Percentiles rank a stretch among this genome's conserved stretches.
phyloP scores from a whole-genome alignment of 139 green algal genomes.

The Nannochloris sp. region DNA sequence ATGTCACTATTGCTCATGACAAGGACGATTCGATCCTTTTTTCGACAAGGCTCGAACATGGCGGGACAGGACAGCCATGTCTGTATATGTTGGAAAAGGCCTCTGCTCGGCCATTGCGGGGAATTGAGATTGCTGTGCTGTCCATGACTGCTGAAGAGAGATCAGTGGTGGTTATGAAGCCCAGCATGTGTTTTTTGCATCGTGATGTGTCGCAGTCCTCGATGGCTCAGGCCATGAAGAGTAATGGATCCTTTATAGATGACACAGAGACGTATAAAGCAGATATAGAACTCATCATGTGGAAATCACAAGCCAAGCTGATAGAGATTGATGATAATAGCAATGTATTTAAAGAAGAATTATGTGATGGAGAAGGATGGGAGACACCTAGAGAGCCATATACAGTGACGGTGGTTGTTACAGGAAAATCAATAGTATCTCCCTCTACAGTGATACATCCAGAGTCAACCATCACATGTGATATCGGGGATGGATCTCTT shows the following conservation, averaged over 20 bases:
- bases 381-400: conserved; percentile 58
- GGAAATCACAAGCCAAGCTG: too few species aligned
- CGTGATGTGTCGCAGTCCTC: conserved; percentile 49
- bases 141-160: conserved; percentile 47
- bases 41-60: conserved; percentile 43
- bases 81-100: conserved; percentile 52
- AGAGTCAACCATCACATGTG: conserved; percentile 3
- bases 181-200: conserved; percentile 46
- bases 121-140: conserved; percentile 63
- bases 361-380: conserved; percentile 48
- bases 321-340: too few species aligned
- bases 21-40: conserved; percentile 31
- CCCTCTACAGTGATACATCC: too few species aligned
- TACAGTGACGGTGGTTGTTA: background rate
- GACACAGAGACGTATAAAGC: conserved; percentile 46
- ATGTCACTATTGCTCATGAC: conserved; percentile 13
- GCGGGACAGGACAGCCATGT: conserved; percentile 45
- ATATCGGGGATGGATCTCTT: conserved; percentile 9
- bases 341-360: conserved; percentile 22
- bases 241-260: conserved; percentile 30
- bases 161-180: conserved; percentile 47
- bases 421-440: background rate
- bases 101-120: conserved; percentile 41
- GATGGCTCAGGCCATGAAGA: conserved; percentile 28
- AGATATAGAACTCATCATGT: background rate